A percentile compares a stretch with the other conserved stretches of the same genome.
These are phyloP conservation scores for Malbranchea zuffiana DNA, from an alignment of 2,329 filamentous ascomycete genomes.

Conservation along the genomic window DNA sequence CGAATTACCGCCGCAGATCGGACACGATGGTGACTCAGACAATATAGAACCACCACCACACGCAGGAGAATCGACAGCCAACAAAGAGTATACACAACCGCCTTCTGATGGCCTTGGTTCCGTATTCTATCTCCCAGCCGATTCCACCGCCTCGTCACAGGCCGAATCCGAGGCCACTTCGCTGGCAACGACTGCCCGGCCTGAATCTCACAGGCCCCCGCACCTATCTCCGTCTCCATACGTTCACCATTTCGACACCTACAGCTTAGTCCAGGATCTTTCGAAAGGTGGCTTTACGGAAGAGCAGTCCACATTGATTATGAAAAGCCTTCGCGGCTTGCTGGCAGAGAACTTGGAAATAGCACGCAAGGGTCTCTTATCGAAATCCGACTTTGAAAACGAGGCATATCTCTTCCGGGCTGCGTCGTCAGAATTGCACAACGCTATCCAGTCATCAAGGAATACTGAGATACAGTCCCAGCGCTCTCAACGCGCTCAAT, in stretches of 20 bases:
- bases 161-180: conserved; percentile 17
- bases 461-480: conserved; percentile 68
- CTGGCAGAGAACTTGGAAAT: conserved; percentile 69
- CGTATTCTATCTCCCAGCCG: conserved; percentile 17
- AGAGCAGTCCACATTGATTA: conserved; percentile 67
- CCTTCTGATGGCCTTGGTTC: conserved; percentile 5
- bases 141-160: conserved; percentile 18
- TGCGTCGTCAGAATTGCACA: conserved; percentile 81
- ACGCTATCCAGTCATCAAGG: conserved; percentile 70
- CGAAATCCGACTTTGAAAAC: conserved; percentile 89
- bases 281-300: conserved; percentile 58
- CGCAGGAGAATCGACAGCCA: conserved; percentile 1
- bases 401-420: conserved; percentile 89
- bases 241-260: conserved; percentile 94
- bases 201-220: conserved; percentile 41
- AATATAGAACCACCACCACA: not conserved
- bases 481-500: conserved; percentile 67
- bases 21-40: conserved; percentile 4
- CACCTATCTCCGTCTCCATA: conserved; percentile 50
- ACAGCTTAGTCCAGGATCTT: conserved; percentile 73
- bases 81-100: conserved; percentile 5
- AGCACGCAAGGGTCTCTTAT: conserved; percentile 69
- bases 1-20: conserved; percentile 9
- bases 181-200: conserved; percentile 2
- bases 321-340: conserved; percentile 79